Conservation (phyloP, 495 filamentous ascomycete species). For the Aspergillus avenaceus region DNA sequence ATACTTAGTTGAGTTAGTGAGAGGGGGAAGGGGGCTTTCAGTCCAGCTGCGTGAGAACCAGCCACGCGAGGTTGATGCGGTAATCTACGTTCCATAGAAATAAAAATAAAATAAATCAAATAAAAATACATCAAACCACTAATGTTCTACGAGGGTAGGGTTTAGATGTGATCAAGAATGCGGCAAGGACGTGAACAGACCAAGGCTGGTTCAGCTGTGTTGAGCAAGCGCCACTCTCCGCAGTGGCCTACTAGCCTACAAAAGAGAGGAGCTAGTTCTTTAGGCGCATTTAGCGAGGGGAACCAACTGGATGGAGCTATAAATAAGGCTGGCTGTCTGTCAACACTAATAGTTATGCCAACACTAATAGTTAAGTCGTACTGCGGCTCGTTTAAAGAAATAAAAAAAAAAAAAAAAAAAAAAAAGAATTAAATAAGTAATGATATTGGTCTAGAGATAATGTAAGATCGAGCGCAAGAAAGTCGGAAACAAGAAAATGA, state of each 20-base stretch:
- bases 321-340: conserved; percentile 17
- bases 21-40: conserved; percentile 3
- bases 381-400: too few species aligned
- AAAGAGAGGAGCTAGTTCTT: conserved; percentile 12
- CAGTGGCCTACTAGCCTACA: background rate
- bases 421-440: too few species aligned
- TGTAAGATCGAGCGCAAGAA: background rate
- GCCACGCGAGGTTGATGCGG: conserved; percentile 23
- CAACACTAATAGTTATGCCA: too few species aligned
- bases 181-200: conserved; percentile 14
- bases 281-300: conserved; percentile 12
- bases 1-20: conserved; percentile 2
- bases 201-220: conserved; percentile 31
- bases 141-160: conserved; percentile 13
- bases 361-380: too few species aligned
- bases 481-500: too few species aligned
- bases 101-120: too few species aligned
- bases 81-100: conserved; percentile 12
- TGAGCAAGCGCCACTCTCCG: conserved; percentile 26
- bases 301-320: background rate
- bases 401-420: too few species aligned
- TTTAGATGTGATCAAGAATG: conserved; percentile 10
- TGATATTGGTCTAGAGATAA: too few species aligned
- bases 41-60: conserved; percentile 26
- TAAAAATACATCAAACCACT: background rate